Base-by-base conservation (phyloP, 176 grass and related monocot species). In the Oryza longistaminata region DNA sequence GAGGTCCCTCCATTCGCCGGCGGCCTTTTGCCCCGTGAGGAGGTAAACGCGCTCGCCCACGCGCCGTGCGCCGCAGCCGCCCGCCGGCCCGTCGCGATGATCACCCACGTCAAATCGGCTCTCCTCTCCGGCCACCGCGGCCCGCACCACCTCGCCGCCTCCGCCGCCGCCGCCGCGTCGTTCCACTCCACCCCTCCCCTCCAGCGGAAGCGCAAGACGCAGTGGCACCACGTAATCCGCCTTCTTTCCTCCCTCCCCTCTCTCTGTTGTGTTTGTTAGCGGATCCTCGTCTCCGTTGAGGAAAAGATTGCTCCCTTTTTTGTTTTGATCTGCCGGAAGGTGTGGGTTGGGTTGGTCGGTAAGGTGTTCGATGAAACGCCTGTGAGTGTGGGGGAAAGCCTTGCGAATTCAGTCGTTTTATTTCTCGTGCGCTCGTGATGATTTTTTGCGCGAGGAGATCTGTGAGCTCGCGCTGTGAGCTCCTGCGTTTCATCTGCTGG, bases 151-250 rank as follows among this genome's bases (percentile, higher is more conserved):
- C 67, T 81, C 48, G 68, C 84, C 50, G 35, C 65, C 27, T 46
- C 70, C 40, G 64, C 61, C 44, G 19, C 70, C 71, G 37, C 68
- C 48, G 68, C 85, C 25, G 84, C 84, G 16, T 87, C 87, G 52
- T 98, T 98, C 87, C 96, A 95, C 85, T 98, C 93, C 53, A 98
- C 91, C 49, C 82, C 85, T 62, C 68, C 80, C 42, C 87, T 98
- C 60, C 83, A 93, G 83, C 88, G 89, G 49, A 93, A 92, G 86
- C 84, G 87, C 78, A 90, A 81, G 78, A 93, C 66, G 43, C 79
- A 93, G 55, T 95, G 93, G 96, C 85, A 93, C 9, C 64, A 90
- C 55, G 96, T 98, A 85, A 89, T 58, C 71, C 64, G 3, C 67
- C 43, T 43, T 29, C 35, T 37, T 66, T 22, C 2, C 39, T 43